Conservation (phyloP, 1,284 basidiomycete species). For the Xerocomus nothofagi region DNA sequence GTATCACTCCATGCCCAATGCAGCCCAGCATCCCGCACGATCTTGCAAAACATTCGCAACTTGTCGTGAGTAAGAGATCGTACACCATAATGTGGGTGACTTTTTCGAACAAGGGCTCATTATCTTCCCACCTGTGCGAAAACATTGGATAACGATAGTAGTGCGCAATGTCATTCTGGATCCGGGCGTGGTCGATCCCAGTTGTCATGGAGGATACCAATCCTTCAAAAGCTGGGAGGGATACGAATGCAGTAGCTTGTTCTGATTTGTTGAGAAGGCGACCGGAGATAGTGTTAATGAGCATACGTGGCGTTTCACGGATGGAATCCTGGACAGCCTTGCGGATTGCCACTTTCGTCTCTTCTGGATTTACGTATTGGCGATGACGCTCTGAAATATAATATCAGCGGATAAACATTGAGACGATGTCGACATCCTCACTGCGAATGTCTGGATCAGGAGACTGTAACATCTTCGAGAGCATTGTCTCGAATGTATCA, state of each 20-base stretch:
- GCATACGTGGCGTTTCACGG: neutral
- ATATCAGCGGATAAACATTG: neutral
- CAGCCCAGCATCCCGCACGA: neutral
- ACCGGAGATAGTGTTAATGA: slow-evolving; percentile 9
- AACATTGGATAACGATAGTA: slow-evolving; percentile 14
- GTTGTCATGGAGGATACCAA: slow-evolving; percentile 12
- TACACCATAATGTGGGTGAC: slow-evolving; percentile 1
- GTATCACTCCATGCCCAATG: slow-evolving; percentile 13
- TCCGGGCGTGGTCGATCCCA: neutral
- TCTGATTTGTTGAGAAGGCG: neutral
- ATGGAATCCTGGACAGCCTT: neutral
- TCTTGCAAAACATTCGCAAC: slow-evolving; percentile 8
- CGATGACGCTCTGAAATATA: neutral
- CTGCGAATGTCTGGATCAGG: neutral
- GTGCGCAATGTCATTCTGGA: neutral
- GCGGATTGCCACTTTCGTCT: neutral
- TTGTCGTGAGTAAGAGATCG: slow-evolving; percentile 15
- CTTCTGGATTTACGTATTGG: neutral
- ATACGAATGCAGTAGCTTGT: slow-evolving; percentile 4
- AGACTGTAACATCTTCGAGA: neutral
- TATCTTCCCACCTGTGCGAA: slow-evolving; percentile 15
- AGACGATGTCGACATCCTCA: neutral
- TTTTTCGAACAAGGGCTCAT: slow-evolving; percentile 6
- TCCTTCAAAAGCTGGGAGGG: neutral
- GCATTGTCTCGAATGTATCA: neutral